Conservation (phyloP, 1,284 basidiomycete species). For the Leccinum subspadiceum region DNA sequence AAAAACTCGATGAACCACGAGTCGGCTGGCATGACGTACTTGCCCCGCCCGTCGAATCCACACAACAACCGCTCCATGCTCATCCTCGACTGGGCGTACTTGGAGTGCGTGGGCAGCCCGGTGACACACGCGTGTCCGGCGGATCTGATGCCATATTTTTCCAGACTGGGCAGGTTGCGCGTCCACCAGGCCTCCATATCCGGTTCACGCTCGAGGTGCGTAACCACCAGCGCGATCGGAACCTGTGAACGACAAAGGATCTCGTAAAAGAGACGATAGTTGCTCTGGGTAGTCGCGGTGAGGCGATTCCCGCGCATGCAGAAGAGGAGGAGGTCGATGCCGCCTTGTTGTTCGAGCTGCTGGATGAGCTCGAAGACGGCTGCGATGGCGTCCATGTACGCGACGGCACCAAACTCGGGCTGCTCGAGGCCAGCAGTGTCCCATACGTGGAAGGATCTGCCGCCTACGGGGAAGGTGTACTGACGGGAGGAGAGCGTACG, state of each 20-base stretch:
- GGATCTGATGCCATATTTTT: constrained; percentile 25
- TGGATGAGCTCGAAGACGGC: constrained; percentile 33
- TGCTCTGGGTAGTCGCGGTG: constrained; percentile 29
- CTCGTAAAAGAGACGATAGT: constrained; percentile 36
- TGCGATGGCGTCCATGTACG: constrained; percentile 32
- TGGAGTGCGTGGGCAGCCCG: constrained; percentile 16
- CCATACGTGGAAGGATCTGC: constrained; percentile 25
- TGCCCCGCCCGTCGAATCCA: constrained; percentile 11
- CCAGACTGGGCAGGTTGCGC: constrained; percentile 20
- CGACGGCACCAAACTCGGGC: constrained; percentile 23
- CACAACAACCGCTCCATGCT: constrained; percentile 16
- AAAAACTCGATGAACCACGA: constrained; percentile 27
- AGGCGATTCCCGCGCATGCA: constrained; percentile 36
- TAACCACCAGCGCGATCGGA: constrained; percentile 36
- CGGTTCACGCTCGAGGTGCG: constrained; percentile 35
- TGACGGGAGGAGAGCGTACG: constrained; percentile 29
- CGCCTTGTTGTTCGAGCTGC: constrained; percentile 28
- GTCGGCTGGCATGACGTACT: constrained; percentile 25
- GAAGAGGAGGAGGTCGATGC: constrained; percentile 38
- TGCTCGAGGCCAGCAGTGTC: constrained; percentile 41
- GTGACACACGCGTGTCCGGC: constrained; percentile 39
- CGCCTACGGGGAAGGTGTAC: constrained; percentile 15
- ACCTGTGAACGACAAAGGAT: constrained; percentile 34
- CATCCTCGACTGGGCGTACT: constrained; percentile 22
- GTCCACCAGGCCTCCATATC: constrained; percentile 35